Base-by-base conservation (phyloP, 345 rosid species). In the Microcos paniculata region DNA sequence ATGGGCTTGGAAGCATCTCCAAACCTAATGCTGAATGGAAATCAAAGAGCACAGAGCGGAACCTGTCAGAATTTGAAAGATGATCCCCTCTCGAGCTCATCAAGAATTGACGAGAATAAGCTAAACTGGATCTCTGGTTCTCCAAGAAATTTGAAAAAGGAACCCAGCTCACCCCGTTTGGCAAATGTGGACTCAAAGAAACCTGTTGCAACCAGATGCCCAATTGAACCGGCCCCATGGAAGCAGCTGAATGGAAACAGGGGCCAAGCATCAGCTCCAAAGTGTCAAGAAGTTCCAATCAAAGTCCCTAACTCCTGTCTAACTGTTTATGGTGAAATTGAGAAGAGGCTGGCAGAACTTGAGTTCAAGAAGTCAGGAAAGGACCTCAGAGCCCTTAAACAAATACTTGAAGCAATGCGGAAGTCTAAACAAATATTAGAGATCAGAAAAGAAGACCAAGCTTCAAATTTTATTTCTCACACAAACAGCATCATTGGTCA, bases 341-440 rank as follows among this genome's bases (percentile, higher is more conserved):
- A 96, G 90, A 92, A 91, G 76, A 82, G 91, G 80, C 80, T 88
- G 86, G 83, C 90, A 28, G 91, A 92, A 79, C 87, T 87, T 8
- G 91, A 90, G 86, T 96, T 92, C 84, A 83, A 83, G 73, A 82
- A 81, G 75, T 86, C 99, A 0, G 97, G 92, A 73, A 93, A 90
- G 84, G 99, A 91, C 81, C 94, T 90, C 66, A 88, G 92, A 82
- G 92, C 95, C 79, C 97, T 90, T 43, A 90, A 90, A 80, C 98
- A 91, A 79, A 90, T 89, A 80, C 94, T 90, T 61, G 94, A 87
- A 83, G 96, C 93, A 62, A 93, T 88, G 94, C 92, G 92, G 79
- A 91, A 88, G 84, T 82, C 86, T 1, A 85, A 89, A 62, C 85
- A 83, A 53, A 69, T 77, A 64, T 71, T 80, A 35, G 85, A 84